These are phyloP conservation scores for Fermentozyma sake DNA, from an alignment of 1,139 yeast species.

Conservation along the genomic window DNA sequence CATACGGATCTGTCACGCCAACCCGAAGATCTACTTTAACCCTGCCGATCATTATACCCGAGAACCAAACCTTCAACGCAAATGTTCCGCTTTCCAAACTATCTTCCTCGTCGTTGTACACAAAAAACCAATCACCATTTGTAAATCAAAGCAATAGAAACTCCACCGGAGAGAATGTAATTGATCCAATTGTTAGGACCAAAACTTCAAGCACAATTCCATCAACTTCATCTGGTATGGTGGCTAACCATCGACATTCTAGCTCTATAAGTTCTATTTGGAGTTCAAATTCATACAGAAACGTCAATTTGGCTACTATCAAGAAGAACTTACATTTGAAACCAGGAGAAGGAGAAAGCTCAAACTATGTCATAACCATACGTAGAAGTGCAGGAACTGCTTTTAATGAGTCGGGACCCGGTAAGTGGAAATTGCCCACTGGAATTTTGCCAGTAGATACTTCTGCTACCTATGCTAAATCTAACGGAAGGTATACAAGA, in stretches of 20 bases:
- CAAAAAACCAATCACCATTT: too few relatives aligned
- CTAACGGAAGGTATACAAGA: constrained; percentile 31
- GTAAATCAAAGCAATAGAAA: too few relatives aligned
- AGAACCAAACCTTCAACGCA: too few relatives aligned
- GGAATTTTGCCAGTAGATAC: constrained; percentile 51
- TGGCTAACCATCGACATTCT: constrained; percentile 19
- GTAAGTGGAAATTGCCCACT: constrained; percentile 60
- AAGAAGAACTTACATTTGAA: constrained; percentile 33
- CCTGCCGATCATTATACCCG: too few relatives aligned
- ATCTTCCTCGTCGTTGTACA: too few relatives aligned
- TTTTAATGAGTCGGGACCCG: constrained; percentile 51
- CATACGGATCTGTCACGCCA: too few relatives aligned
- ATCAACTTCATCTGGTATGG: constrained; percentile 1
- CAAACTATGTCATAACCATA: constrained; percentile 51
- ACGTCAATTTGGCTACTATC: constrained; percentile 36
- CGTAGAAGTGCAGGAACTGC: constrained; percentile 53
- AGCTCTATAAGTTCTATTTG: constrained; percentile 36
- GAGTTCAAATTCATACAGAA: constrained; percentile 31
- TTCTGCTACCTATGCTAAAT: constrained; percentile 21
- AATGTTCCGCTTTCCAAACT: too few relatives aligned
- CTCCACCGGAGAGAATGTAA: too few relatives aligned
- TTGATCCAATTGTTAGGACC: too few relatives aligned
- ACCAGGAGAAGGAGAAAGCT: constrained; percentile 50
- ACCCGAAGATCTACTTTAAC: too few relatives aligned
- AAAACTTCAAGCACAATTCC: too few relatives aligned